A percentile compares a stretch with the other conserved stretches of the same genome.
phyloP scores from a whole-genome alignment of 108 stramenopile species.

The Stephanodiscus triporus region DNA sequence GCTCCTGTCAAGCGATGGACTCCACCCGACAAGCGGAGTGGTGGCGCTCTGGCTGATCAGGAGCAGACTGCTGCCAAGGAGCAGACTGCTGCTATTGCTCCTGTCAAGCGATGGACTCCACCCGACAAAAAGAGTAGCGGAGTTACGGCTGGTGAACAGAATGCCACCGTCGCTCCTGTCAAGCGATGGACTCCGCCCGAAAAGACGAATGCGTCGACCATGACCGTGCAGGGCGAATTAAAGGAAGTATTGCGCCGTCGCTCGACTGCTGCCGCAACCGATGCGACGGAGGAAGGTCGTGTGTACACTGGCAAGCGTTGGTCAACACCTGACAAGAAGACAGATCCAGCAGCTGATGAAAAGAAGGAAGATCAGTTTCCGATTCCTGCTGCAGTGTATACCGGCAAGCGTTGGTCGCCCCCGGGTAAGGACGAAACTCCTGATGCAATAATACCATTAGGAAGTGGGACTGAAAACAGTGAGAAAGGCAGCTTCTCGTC shows the following conservation, averaged over 20 bases:
- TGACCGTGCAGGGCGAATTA: not conserved
- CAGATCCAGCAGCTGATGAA: not conserved
- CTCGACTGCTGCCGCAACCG: not conserved
- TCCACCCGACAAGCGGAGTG: not conserved
- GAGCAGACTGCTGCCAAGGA: not conserved
- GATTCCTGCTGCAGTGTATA: not conserved
- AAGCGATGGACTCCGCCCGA: not conserved
- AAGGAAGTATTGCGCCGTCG: not conserved
- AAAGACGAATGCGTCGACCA: not conserved
- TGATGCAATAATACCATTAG: no score
- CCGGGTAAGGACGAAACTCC: not conserved
- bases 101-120: slow-evolving; percentile 8
- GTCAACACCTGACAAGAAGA: not conserved
- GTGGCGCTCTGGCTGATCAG: no score
- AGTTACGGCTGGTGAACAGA: not conserved
- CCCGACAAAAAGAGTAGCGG: not conserved
- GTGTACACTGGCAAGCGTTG: not conserved
- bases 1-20: slow-evolving; percentile 5
- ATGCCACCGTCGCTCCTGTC: no score
- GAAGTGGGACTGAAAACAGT: no score
- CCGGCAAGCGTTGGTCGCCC: not conserved
- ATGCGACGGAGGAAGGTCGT: not conserved
- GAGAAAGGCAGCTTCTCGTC: no score
- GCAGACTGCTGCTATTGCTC: not conserved
- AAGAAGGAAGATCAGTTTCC: not conserved